Evolutionary conservation across 2,329 filamentous ascomycete genomes (phyloP).

Genomic region (Lasiodiplodia theobromae): DNA sequence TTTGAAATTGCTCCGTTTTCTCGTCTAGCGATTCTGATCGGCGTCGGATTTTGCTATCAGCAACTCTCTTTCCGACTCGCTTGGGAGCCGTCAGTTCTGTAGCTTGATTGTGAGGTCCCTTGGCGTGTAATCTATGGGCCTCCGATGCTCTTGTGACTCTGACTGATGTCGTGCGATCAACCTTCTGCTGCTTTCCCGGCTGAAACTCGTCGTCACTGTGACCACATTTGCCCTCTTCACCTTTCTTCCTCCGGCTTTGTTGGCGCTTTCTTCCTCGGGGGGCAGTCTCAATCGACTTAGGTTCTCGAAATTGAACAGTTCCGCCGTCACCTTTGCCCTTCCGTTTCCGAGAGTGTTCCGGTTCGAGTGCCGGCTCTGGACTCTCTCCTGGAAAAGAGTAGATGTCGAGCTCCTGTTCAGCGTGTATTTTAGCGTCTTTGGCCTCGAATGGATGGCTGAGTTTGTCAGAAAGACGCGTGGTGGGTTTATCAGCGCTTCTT

Average conservation of each 20-base stretch:
- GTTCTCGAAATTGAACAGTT: neutral
- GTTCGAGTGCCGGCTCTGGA: neutral
- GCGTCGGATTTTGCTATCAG: neutral
- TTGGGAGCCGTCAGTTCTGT: no score
- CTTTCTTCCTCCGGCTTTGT: neutral
- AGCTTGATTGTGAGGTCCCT: neutral
- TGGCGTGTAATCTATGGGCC: neutral
- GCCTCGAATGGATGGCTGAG: neutral
- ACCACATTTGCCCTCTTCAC: neutral
- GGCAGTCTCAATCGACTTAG: no score
- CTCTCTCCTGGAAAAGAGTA: constrained; percentile 32
- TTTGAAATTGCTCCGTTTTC: no score
- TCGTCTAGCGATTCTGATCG: neutral
- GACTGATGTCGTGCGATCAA: neutral
- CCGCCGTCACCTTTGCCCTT: constrained; percentile 12
- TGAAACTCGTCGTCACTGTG: neutral
- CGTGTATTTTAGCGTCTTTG: neutral
- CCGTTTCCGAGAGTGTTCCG: constrained; percentile 6
- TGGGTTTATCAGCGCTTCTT: neutral
- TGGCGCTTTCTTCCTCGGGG: neutral
- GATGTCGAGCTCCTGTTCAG: constrained; percentile 1
- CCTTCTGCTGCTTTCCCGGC: neutral
- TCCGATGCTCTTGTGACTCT: constrained; percentile 1
- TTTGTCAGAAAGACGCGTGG: neutral
- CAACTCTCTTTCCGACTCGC: neutral